Base-by-base conservation (phyloP, 78 protist genomes). In the Capsaspora owczarzaki region DNA sequence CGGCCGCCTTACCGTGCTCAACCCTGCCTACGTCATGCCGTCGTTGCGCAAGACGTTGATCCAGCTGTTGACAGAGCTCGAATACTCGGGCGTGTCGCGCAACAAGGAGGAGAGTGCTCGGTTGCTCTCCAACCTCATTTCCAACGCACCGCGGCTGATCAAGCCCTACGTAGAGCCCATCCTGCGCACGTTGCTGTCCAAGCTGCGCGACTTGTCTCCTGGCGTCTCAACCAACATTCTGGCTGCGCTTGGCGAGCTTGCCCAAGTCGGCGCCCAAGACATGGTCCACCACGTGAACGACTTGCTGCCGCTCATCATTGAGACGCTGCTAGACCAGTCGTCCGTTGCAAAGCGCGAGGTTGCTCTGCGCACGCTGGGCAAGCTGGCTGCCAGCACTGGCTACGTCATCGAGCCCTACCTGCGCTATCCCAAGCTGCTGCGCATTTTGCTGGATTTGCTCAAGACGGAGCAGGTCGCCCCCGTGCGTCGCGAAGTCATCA, bases 21-120 rank as follows among this genome's bases (percentile, higher is more conserved):
- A 96, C 76, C 99, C 99, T 3, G 96, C 97, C 44, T 76, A 88
- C 53, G 95, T 93, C 35, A 47, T 95, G 89, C 98, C 99, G 10
- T 41, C 95, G 27, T 82, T 96, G 33, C 77, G 99, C 51, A 89
- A 92, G 88, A 85, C 90, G 2, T 86, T 97, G 37, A 77, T 95
- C 35, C 96, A 93, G 69, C 82, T 97, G 6, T 87, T 97, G 25
- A 91, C 94, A 0, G 95, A 93, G 70, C 82, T 95, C 42, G 90
- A 87, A 33, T 86, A 14, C 49, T 22, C 81, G 43, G 43, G 25
- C 41, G 86, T 79, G 19, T n/a, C 77, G 51, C 1, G 35, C 16
- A 41, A 23, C 41, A 81, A 83, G 49, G 84, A 86, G 61, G 82
- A 41, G 42, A 49, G 83, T 31, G 89, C 94, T 22, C 44, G 74